Evolutionary conservation across 352 stramenopile species (phyloP).

Genomic region (Blastocystis sp.): DNA sequence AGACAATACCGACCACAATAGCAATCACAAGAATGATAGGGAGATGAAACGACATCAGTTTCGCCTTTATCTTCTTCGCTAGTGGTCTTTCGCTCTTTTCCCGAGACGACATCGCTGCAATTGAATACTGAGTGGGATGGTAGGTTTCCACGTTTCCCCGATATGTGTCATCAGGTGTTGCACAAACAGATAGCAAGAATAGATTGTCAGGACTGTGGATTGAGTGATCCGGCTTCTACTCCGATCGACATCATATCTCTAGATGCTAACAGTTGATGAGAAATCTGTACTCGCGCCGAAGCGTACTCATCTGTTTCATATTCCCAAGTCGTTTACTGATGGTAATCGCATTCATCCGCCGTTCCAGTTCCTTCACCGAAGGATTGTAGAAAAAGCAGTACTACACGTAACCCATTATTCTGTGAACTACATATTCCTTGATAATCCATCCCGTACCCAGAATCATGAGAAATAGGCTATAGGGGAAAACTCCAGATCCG

Average conservation of each 20-base stretch:
- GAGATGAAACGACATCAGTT: conserved; percentile 44
- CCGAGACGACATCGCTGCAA: too few relatives aligned
- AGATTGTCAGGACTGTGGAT: neutral
- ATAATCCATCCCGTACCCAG: neutral
- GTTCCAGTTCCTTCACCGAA: conserved; percentile 1
- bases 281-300: neutral
- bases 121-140: too few relatives aligned
- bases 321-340: neutral
- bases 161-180: neutral
- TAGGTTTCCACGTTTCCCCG: neutral
- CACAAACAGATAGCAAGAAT: neutral
- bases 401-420: neutral
- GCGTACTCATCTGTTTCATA: conserved; percentile 41
- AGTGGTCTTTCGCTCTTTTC: neutral
- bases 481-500: conserved; percentile 2
- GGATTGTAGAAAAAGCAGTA: conserved; percentile 1
- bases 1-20: conserved; percentile 37
- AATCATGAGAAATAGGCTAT: conserved; percentile 21
- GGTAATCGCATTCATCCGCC: neutral
- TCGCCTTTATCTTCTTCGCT: neutral
- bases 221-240: conserved; percentile 13
- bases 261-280: neutral
- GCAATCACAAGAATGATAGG: conserved; percentile 46
- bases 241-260: conserved; percentile 54
- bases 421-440: neutral